Evolutionary conservation across 495 filamentous ascomycete genomes (phyloP), one percentile per base, ranked within the genome.

Genomic region (Endocarpon pusillum): DNA sequence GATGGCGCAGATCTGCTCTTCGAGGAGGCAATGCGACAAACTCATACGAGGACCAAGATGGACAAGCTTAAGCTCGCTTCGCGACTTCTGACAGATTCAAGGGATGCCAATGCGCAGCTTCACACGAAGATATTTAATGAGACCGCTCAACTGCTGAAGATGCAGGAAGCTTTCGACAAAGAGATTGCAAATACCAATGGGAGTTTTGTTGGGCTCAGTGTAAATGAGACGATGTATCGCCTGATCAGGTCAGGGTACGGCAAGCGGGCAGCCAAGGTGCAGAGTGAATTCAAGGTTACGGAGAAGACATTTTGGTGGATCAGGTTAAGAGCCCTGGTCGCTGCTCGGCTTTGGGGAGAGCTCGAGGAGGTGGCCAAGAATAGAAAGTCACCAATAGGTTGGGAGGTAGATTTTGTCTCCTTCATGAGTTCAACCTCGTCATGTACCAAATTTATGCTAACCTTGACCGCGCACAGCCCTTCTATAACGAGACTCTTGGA

Each of bases 291-390:
- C 59, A 89, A 81, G 52, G 75, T 97, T 24, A 70, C 82, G 0
- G 89, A 94, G 43, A 85, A 79, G 53, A 78, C 81, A 7, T 76
- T 68, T 43, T 85, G 82, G 75, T 96, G 87, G 89, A 61, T 91
- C 32, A 75, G 82, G 39, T 66, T 97, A 27, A 74, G 91, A 43
- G 89, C 85, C 3, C 61, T 96, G 31, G 84, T 96, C 3, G 76
- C 78, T 10, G 81, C 78, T 49, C 71, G 89, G 24, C 78, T 93
- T 48, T 96, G 85, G 84, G 70, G 67, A 24, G 91, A 94, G 48
- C 60, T 97, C 37, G 86, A 96, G 54, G 85, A 94, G 40, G 67
- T 81, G 41, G 71, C 67, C 29, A 65, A 57, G 42, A 49, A 36
- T 23, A 68, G 62, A 48, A 91, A 86, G 47, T 81, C 75, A 30